Base-by-base conservation (phyloP, 169 alveolate genomes). In the Plasmodium fragile region DNA sequence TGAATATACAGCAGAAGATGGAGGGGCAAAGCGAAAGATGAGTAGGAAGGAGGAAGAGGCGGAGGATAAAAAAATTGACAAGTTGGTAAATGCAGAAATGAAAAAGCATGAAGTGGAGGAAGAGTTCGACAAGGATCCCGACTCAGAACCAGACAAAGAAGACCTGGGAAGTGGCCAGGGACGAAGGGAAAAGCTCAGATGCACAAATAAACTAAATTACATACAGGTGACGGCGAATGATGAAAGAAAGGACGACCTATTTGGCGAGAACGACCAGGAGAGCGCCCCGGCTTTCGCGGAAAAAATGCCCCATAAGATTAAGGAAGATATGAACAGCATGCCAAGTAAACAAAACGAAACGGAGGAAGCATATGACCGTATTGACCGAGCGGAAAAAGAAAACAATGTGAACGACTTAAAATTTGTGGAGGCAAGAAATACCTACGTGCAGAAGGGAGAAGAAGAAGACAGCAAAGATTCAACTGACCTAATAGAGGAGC, bases 11-110 rank as follows among this genome's bases (percentile, higher is more conserved):
- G 71, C 39, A 16, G 10, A 5, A 18, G 49, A 82, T 36, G 52
- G n/a, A 3, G 71, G n/a, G 13, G 34, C 41, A 8, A 45, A 32
- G n/a, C 45, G 52, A 59, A 52, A 82, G 18, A 22, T 59, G 73
- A 52, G 52, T 18, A 30, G 18, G 73, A 41, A 82, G 52, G 83
- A 84, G 53, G 69, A 59, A 32, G 59, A 84, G 28, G 25, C 22
- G 39, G 77, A 84, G 28, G 92, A 84, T 22, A 18, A 82, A n/a
- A 82, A 82, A 55, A 82, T 82, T 39, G 34, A 82, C 13, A 22
- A 82, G 28, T 52, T 82, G 34, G 72, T 82, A 82, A 59, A 82
- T 36, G 69, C 25, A 16, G 92, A 82, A 65, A 82, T 36, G 45
- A 32, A 16, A 34, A 65, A 82, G 30, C 71, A 13, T n/a, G 70